Evolutionary conservation across 164 flowering plant genomes (phyloP), one percentile per base, ranked within the genome.

Genomic region (Vitis riparia): DNA sequence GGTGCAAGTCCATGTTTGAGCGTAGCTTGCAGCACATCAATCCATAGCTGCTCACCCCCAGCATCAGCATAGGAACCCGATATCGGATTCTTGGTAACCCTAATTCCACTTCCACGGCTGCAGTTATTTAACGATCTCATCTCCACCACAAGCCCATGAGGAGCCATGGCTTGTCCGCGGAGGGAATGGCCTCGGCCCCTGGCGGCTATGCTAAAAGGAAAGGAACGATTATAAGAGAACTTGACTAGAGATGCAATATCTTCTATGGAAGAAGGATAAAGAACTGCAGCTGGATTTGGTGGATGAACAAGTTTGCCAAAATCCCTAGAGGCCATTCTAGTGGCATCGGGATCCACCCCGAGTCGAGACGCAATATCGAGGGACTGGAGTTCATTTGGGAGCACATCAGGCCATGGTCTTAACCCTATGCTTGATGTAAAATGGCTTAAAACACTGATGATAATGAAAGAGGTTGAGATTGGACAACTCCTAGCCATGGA

Each of bases 1-100:
- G 99, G 97, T 29, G 98, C 82, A 49, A 95, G 82, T 13, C 96
- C 98, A 59, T 83, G 83, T 61, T 80, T 71, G 8, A 88, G 63
- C 0, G 90, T 77, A 4, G 81, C 82, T 2, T 73, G 48, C 71
- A 92, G 73, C 32, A 92, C 93, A 71, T 95, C 90, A 1, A 88
- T 82, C 98, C 98, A 95, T 0, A 93, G 80, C 69, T 85, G 79
- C 64, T 80, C 97, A 2, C 90, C 98, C 2, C 94, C 93, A 5
- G 80, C 98, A 63, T 95, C 98, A 3, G 74, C 94, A 49, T 71
- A 88, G 12, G 27, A 70, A 8, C 68, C 84, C 74, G 59, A 48
- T 0, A 49, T 11, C 0, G 67, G 51, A 32, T 50, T 53, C 48
- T 76, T 47, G n/a, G 77, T 78, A 70, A 93, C 81, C 56, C 51